Conservation (phyloP, 495 filamentous ascomycete genomes). For the Halenospora varia region DNA sequence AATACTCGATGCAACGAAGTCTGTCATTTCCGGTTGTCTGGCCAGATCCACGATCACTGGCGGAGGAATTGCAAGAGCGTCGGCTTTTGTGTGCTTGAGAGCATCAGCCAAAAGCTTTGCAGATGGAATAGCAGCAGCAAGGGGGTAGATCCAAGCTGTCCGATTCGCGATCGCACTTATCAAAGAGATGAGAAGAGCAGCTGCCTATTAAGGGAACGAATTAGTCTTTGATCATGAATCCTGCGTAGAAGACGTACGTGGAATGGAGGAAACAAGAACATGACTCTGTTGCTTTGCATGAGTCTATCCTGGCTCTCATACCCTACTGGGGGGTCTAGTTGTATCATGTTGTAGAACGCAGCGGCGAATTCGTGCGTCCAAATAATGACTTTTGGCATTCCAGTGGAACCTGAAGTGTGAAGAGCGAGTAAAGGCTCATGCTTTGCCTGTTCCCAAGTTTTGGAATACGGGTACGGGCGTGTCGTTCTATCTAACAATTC, state of each 20-base stretch:
- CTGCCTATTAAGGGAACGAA: background rate
- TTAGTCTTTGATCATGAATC: background rate
- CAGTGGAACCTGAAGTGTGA: background rate
- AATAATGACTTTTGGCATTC: slow-evolving; percentile 2
- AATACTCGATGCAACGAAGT: background rate
- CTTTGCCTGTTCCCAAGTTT: background rate
- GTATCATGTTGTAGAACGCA: background rate
- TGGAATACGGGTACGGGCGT: background rate
- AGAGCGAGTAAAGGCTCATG: background rate
- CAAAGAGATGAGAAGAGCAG: background rate
- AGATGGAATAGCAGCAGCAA: background rate
- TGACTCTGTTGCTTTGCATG: background rate
- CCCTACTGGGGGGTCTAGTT: background rate
- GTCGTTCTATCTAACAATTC: background rate
- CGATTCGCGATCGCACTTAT: background rate
- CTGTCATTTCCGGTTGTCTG: background rate
- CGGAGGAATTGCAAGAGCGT: background rate
- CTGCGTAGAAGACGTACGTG: background rate
- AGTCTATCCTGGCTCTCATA: background rate
- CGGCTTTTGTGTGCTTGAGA: background rate
- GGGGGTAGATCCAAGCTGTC: background rate
- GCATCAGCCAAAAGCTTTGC: background rate
- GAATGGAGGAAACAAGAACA: background rate
- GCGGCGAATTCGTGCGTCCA: background rate
- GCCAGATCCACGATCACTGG: background rate